Base-by-base conservation (phyloP, 108 stramenopile genomes). In the Mediolabrus comicus region DNA sequence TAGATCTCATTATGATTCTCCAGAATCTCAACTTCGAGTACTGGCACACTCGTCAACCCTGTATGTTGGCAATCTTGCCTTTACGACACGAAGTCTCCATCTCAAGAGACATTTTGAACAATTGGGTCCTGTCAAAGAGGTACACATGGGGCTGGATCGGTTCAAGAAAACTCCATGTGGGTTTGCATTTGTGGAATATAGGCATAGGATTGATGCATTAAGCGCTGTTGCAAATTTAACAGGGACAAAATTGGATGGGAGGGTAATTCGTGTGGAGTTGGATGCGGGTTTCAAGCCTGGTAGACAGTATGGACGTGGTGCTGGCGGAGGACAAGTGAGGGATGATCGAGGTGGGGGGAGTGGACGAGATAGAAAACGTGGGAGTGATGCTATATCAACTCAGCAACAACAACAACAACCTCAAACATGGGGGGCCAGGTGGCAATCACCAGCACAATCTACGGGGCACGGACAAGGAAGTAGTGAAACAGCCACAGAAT, bases 31-130 rank as follows among this genome's bases (percentile, higher is more conserved):
- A 69, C 86, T 89, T 52, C 63, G 71, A 51, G 94, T 89, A 24
- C 81, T 95, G 14, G 72, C 71, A 0, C 72, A 65, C 49, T 86
- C 88, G 12, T 71, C 74, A 3, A 96, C 96, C 10, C 66, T 99
- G 14, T 99, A 99, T 79, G 81, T 99, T 9, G 98, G 98, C 22
- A 99, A 99, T 82, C 65, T 99, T 39, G 88, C 95, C 38, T 99
- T 99, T 69, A 86, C 90, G 33, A 97, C 97, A 0, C 91, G 92
- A 6, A 86, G 96, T 52, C 35, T 72, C 12, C 95, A 98, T 62
- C 77, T 99, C 16, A 65, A 70, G 39, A 83, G 90, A n/a, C 85
- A 88, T 35, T 98, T 99, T 69, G 84, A 80, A 10, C 75, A 82
- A 56, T 71, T 96, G 36, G 98, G 98, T 5, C 87, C 90, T n/a